Evolutionary conservation across 768 basidiomycete species (phyloP).

Genomic region (Multifurca ochricompacta): DNA sequence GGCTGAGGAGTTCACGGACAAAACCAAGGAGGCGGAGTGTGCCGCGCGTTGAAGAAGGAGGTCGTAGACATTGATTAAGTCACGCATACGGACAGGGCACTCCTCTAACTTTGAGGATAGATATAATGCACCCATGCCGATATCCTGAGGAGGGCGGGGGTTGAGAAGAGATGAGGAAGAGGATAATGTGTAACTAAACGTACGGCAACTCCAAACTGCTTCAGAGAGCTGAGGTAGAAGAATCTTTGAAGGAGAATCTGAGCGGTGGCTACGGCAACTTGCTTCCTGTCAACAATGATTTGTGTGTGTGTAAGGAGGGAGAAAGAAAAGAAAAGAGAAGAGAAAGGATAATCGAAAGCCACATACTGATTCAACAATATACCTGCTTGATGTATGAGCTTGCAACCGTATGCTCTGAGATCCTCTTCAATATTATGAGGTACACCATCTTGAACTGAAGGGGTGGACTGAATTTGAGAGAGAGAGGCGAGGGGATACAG

Average conservation of each 20-base stretch:
- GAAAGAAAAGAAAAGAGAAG: conserved; percentile 4
- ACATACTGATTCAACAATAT: conserved; percentile 82
- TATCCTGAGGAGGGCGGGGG: conserved; percentile 45
- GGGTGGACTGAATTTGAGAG: conserved; percentile 68
- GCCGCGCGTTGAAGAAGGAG: conserved; percentile 70
- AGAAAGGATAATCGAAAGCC: neutral
- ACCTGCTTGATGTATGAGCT: conserved; percentile 92
- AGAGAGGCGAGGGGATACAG: conserved; percentile 81
- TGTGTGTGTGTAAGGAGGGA: too few relatives aligned
- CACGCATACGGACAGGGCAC: conserved; percentile 83
- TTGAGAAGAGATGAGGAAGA: neutral
- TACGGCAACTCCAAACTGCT: conserved; percentile 89
- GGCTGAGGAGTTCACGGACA: conserved; percentile 23
- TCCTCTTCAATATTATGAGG: conserved; percentile 79
- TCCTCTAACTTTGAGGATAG: conserved; percentile 90
- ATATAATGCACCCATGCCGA: conserved; percentile 83
- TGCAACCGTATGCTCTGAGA: conserved; percentile 83
- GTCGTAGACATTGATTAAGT: conserved; percentile 92
- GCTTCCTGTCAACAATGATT: conserved; percentile 52
- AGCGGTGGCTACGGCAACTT: conserved; percentile 94
- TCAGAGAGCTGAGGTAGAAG: conserved; percentile 93
- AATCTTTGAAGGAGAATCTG: conserved; percentile 96
- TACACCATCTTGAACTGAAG: conserved; percentile 77
- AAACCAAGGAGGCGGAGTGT: conserved; percentile 40
- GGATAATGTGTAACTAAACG: conserved; percentile 30